phyloP scores from a whole-genome alignment of 2,329 filamentous ascomycete genomes.

The Albophoma yamanashiensis region DNA sequence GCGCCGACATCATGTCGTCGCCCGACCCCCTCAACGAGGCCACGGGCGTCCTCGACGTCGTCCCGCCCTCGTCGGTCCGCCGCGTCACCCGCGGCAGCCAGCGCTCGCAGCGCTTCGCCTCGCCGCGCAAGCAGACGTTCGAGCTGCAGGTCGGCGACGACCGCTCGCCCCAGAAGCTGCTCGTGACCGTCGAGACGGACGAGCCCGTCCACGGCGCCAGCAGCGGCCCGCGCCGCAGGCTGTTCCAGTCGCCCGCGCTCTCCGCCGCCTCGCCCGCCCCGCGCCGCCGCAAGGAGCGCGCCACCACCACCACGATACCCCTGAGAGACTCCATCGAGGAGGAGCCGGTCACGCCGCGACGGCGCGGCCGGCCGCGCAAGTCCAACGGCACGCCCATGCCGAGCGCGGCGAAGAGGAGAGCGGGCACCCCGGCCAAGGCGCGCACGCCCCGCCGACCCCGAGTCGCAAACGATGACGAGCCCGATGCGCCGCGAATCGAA shows the following conservation, averaged over 20 bases:
- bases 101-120: slow-evolving; percentile 27
- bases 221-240: slow-evolving; percentile 23
- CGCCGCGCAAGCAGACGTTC: slow-evolving; percentile 46
- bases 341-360: slow-evolving; percentile 24
- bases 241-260: slow-evolving; percentile 31
- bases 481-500: slow-evolving; percentile 13
- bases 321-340: slow-evolving; percentile 31
- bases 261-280: slow-evolving; percentile 19
- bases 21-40: slow-evolving; percentile 38
- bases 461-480: slow-evolving; percentile 15
- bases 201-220: slow-evolving; percentile 18
- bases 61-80: slow-evolving; percentile 25
- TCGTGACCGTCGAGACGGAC: slow-evolving; percentile 41
- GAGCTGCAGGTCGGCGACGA: slow-evolving; percentile 44
- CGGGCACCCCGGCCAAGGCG: slow-evolving; percentile 29
- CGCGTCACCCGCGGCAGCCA: slow-evolving; percentile 36
- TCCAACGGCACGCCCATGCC: slow-evolving; percentile 42
- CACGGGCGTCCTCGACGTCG: slow-evolving; percentile 19
- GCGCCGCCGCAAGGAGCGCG: slow-evolving; percentile 24
- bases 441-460: slow-evolving; percentile 24
- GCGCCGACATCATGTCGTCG: slow-evolving; percentile 35
- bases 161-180: slow-evolving; percentile 37
- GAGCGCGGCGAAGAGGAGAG: slow-evolving; percentile 30
- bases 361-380: slow-evolving; percentile 35
- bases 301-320: slow-evolving; percentile 40